Base-by-base conservation (phyloP, 345 rosid species). In the Populus alba region DNA sequence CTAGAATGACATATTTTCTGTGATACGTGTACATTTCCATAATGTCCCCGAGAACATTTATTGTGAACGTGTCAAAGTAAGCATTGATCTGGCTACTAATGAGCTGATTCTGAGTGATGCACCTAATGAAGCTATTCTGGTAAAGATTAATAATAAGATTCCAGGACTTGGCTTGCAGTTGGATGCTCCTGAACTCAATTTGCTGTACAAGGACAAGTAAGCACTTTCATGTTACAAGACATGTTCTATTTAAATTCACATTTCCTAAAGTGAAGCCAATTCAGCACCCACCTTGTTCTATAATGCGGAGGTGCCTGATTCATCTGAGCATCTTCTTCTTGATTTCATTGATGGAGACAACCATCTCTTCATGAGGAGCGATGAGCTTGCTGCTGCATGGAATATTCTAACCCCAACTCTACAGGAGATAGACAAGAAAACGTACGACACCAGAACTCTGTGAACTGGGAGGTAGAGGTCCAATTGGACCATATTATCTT, bases 361-460 rank as follows among this genome's bases (percentile, higher is more conserved):
- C 81, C 97, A 91, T 86, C 92, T 90, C 7, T 92, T 92, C 78
- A 79, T 89, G 93, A 90, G 97, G 82, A 92, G 95, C 38, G 94
- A 92, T 59, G 97, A 91, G 90, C 90, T 91, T 45, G 88, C 91
- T 5, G 92, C 91, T 22, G 92, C 92, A 49, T 90, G 97, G 97
- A 84, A 68, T 75, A 90, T 88, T 82, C 74, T 89, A 31, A 83
- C 80, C 71, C 94, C 92, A 0, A 74, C 89, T 71, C 78, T 88
- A 49, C 80, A 87, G 47, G 92, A 86, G 82, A 85, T 93, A 71
- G 92, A 90, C 83, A 84, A 77, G 86, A 81, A 81, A 82, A 13
- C 85, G 82, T 72, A 86, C 85, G 8, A 83, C 86, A 18, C 91
- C 90, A 1, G 96, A 93, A 84, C 81, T 89, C 16, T 90, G 89